phyloP scores from a whole-genome alignment of 495 filamentous ascomycete genomes.

The Talaromyces borbonicus region DNA sequence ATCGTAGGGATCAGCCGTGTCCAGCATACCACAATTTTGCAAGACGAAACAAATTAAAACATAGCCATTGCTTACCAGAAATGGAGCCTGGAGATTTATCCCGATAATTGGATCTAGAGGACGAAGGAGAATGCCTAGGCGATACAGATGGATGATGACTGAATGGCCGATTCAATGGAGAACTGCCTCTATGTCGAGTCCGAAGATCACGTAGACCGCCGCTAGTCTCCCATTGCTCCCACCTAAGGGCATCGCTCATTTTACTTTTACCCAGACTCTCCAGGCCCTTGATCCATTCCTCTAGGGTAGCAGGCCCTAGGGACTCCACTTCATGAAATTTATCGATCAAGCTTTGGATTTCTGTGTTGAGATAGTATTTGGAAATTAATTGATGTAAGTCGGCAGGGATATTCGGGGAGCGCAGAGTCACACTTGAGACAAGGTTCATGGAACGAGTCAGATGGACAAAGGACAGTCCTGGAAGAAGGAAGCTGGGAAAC shows the following conservation, averaged over 20 bases:
- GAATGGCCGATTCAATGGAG: background rate
- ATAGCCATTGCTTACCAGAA: background rate
- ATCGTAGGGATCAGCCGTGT: too few species aligned
- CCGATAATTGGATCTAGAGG: background rate
- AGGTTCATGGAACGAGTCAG: conserved; percentile 47
- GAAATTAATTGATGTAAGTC: conserved; percentile 41
- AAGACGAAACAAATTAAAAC: background rate
- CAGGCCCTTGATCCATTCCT: conserved; percentile 70
- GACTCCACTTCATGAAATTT: conserved; percentile 48
- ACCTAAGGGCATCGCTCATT: conserved; percentile 47
- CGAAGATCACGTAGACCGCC: conserved; percentile 21
- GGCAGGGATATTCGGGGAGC: conserved; percentile 34
- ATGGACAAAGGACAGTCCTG: conserved; percentile 55
- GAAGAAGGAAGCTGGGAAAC: conserved; percentile 45
- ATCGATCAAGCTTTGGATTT: conserved; percentile 43
- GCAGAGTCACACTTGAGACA: conserved; percentile 41
- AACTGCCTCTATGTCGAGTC: background rate
- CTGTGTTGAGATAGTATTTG: conserved; percentile 51
- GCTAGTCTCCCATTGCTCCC: conserved; percentile 58
- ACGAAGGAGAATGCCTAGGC: background rate
- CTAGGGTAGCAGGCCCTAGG: conserved; percentile 49
- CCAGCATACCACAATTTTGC: background rate
- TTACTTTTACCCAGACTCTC: conserved; percentile 45
- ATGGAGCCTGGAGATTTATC: background rate
- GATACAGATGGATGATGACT: background rate